Conservation (phyloP, 495 filamentous ascomycete species). For the Neurospora sp. region DNA sequence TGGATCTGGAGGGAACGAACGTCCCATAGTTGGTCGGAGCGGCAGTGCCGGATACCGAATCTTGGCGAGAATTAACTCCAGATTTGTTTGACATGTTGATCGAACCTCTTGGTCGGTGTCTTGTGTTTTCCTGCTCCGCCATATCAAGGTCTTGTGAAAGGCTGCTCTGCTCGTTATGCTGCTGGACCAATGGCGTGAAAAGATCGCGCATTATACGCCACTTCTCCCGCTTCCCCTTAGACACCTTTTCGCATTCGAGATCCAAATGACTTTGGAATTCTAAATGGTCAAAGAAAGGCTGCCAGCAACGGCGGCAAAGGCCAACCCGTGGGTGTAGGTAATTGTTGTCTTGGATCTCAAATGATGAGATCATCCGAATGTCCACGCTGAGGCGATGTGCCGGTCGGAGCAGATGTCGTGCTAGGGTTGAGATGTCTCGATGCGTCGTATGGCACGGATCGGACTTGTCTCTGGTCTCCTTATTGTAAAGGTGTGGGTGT, state of each 20-base stretch:
- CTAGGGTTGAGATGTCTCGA: conserved; percentile 26
- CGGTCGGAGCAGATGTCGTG: conserved; percentile 22
- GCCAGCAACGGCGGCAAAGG: conserved; percentile 24
- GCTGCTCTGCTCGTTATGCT: background rate
- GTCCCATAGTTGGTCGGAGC: background rate
- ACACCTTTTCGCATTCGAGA: conserved; percentile 18
- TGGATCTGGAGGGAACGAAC: background rate
- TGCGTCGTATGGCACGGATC: conserved; percentile 25
- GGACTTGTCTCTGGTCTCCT: conserved; percentile 20
- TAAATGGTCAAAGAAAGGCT: conserved; percentile 9
- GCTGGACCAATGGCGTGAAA: conserved; percentile 17
- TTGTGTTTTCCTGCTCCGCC: background rate
- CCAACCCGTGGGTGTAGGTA: conserved; percentile 19
- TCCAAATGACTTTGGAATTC: conserved; percentile 15
- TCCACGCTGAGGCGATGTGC: conserved; percentile 23
- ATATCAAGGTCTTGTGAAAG: background rate
- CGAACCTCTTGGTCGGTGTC: background rate
- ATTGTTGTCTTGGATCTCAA: conserved; percentile 17
- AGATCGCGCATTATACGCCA: conserved; percentile 21
- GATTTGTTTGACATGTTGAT: background rate
- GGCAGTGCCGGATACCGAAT: background rate
- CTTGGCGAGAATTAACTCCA: background rate
- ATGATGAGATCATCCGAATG: conserved; percentile 19
- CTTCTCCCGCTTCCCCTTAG: conserved; percentile 26
- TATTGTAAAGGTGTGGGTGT: conserved; percentile 23